A percentile compares a stretch with the other conserved stretches of the same genome.
These are phyloP conservation scores for Fusarium goolgardi DNA, from an alignment of 2,329 filamentous ascomycete species.

Conservation along the genomic window DNA sequence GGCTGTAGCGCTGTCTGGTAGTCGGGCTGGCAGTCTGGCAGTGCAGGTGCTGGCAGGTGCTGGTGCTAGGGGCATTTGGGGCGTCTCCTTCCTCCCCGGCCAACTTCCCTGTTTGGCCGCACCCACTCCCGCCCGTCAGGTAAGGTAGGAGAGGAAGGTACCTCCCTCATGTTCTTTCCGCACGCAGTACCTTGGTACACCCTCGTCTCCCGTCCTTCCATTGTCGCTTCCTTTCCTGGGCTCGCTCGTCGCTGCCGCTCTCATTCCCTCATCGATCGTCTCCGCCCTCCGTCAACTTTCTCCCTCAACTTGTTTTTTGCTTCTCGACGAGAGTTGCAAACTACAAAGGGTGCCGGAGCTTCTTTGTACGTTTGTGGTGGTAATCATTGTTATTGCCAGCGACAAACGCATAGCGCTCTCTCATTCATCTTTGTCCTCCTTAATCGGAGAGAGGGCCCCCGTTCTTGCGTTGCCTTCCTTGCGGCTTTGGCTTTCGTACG, in stretches of 20 bases:
- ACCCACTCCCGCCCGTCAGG: conserved; percentile 45
- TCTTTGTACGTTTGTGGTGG: conserved; percentile 38
- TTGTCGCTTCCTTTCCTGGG: conserved; percentile 40
- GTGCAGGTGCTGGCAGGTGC: conserved; percentile 12
- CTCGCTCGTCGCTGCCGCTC: conserved; percentile 45
- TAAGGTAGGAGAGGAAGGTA: conserved; percentile 30
- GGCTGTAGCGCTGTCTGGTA: background rate
- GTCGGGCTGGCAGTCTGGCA: conserved; percentile 22
- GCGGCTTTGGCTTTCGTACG: conserved; percentile 28
- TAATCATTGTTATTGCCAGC: conserved; percentile 38
- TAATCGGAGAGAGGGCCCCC: conserved; percentile 38
- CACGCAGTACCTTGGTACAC: conserved; percentile 45
- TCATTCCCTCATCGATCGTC: conserved; percentile 50
- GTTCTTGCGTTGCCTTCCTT: conserved; percentile 17
- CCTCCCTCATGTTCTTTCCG: conserved; percentile 32
- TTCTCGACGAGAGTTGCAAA: conserved; percentile 48
- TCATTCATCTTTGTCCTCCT: conserved; percentile 37
- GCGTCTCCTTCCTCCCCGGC: conserved; percentile 36
- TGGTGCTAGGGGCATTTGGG: conserved; percentile 18
- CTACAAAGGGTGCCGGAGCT: conserved; percentile 41
- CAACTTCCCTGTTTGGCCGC: conserved; percentile 47
- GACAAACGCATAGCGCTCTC: conserved; percentile 24
- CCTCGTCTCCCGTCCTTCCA: conserved; percentile 41
- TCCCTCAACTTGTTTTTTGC: conserved; percentile 45
- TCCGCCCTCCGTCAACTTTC: conserved; percentile 51